Conservation (phyloP, 768 basidiomycete species). For the Suillus clintonianus region DNA sequence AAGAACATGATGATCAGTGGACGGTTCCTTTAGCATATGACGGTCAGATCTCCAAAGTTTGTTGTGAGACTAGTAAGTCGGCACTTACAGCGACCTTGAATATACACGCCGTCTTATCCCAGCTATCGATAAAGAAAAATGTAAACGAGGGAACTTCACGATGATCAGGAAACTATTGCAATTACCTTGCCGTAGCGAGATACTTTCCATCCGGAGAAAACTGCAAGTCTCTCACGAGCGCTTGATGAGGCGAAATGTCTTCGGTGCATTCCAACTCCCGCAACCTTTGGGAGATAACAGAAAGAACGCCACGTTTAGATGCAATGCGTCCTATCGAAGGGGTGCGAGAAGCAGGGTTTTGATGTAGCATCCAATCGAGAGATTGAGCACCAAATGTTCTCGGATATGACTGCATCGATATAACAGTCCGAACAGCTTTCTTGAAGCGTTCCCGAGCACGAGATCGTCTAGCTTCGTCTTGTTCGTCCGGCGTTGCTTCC, state of each 20-base stretch:
- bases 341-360: not conserved
- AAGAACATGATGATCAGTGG: constrained; percentile 47
- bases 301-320: not conserved
- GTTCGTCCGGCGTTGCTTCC: constrained; percentile 28
- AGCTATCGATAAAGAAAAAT: constrained; percentile 29
- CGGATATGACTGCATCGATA: constrained; percentile 36
- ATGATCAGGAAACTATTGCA: constrained; percentile 4
- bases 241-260: constrained; percentile 46
- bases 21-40: constrained; percentile 35
- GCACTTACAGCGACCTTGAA: constrained; percentile 47
- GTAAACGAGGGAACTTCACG: constrained; percentile 6
- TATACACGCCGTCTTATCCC: constrained; percentile 53
- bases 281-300: constrained; percentile 30
- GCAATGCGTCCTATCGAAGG: not conserved
- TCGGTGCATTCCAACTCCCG: constrained; percentile 41
- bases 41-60: constrained; percentile 10
- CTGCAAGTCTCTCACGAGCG: constrained; percentile 57
- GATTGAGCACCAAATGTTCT: not conserved
- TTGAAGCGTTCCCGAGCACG: constrained; percentile 38
- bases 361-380: not conserved
- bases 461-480: constrained; percentile 23
- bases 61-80: not conserved
- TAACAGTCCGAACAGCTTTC: constrained; percentile 47
- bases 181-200: constrained; percentile 52
- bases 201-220: constrained; percentile 58